Evolutionary conservation across 2,329 filamentous ascomycete species (phyloP), one percentile per base, ranked within the genome.

Genomic region (Cercospora citrullina): DNA sequence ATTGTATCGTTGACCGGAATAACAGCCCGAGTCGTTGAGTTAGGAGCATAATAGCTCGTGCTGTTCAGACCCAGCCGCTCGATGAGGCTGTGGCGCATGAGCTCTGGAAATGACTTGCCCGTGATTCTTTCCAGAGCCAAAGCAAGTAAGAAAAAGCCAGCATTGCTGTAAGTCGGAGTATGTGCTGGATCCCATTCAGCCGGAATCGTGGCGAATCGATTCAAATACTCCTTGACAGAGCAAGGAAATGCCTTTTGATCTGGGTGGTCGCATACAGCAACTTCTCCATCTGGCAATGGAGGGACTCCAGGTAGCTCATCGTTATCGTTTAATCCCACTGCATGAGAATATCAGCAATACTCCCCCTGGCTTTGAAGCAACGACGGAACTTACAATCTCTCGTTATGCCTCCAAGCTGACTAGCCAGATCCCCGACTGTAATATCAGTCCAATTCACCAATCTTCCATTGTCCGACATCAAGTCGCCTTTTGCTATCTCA

Each of bases 91-190:
- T 48, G 18, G 0, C 23, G 45, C 45, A 48, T 48, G 18, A 48
- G 45, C 21, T 48, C 45, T 23, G 45, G 45, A 48, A 48, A 48
- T 10, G 45, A 48, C 45, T 48, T 48, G 45, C 45, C 18, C 8
- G 45, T 48, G 45, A 48, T 48, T 6, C 45, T 9, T 48, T 48
- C 36, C n/a, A 48, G 45, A 1, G 23, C 9, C 45, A 23, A 0
- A 48, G 45, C 45, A 5, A 48, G 45, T 12, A 48, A 23, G 45
- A 48, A 48, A 48, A 48, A 48, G 45, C 45, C 45, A 2, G 21
- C 45, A 23, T 48, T 48, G 9, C 45, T 48, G 23, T 48, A 48
- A 18, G 45, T 48, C n/a, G 45, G 45, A 2, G 45, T 48, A 23
- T 23, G 45, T 9, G 45, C 45, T 48, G 45, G 18, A 48, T 48